These are phyloP conservation scores for Aspergillus fructus DNA, from an alignment of 2,329 filamentous ascomycete genomes.

Conservation along the genomic window DNA sequence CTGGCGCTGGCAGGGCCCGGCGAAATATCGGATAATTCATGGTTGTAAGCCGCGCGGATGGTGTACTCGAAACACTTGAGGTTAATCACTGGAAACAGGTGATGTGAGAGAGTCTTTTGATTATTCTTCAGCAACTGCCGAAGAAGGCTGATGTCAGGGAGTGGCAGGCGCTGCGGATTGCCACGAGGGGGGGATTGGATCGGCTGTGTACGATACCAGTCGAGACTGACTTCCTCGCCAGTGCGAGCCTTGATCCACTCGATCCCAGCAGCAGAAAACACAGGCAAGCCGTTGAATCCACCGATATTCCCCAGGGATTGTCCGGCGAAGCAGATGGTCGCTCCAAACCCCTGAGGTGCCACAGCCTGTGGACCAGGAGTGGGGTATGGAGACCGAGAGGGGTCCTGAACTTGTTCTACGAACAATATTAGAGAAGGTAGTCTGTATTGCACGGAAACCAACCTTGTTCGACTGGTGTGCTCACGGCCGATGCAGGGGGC, in stretches of 20 bases:
- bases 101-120: neutral
- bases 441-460: neutral
- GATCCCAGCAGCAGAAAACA: constrained; percentile 8
- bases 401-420: too few relatives aligned
- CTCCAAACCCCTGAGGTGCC: neutral
- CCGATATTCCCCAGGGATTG: constrained; percentile 10
- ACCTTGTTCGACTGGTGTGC: neutral
- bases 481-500: too few relatives aligned
- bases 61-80: constrained; percentile 7
- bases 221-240: constrained; percentile 5
- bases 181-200: neutral
- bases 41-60: constrained; percentile 8
- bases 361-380: neutral
- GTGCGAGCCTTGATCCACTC: constrained; percentile 11
- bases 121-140: neutral
- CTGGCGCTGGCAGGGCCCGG: neutral
- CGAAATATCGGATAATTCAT: neutral
- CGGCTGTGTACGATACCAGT: neutral
- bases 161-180: neutral
- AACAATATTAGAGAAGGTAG: too few relatives aligned
- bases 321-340: neutral
- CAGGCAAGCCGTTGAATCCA: constrained; percentile 10
- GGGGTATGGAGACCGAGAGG: neutral
- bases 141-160: neutral
- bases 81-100: constrained; percentile 6